These are phyloP conservation scores for Nigrospora oryzae DNA, from an alignment of 2,329 filamentous ascomycete genomes.

Conservation along the genomic window DNA sequence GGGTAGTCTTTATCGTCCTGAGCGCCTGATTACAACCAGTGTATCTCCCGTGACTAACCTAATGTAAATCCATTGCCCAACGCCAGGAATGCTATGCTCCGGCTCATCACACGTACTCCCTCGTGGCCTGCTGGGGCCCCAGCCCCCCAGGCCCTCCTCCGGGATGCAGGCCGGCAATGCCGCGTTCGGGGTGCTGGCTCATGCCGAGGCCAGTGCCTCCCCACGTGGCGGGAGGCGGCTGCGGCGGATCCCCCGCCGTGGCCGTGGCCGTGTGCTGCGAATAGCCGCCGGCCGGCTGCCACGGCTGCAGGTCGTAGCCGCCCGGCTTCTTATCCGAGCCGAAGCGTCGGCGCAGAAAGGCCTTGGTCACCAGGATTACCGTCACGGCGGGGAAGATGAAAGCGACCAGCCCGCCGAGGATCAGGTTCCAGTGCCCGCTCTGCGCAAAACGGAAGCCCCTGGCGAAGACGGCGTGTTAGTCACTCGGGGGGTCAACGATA, in stretches of 20 bases:
- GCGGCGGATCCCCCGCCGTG: not conserved
- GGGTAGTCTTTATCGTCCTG: not conserved
- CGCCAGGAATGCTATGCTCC: not conserved
- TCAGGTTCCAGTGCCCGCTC: slow-evolving; percentile 34
- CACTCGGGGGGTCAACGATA: not conserved
- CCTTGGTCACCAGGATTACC: slow-evolving; percentile 25
- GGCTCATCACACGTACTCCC: slow-evolving; percentile 3
- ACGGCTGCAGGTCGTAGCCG: slow-evolving; percentile 19
- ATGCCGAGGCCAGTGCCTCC: not conserved
- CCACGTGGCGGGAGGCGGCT: not conserved
- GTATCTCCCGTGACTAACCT: not conserved
- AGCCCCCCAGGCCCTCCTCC: not conserved
- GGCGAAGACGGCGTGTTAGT: slow-evolving; percentile 1
- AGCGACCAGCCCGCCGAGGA: slow-evolving; percentile 39
- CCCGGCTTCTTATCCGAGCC: slow-evolving; percentile 14
- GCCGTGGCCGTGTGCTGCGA: not conserved
- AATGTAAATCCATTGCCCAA: not conserved
- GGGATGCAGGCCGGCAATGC: not conserved
- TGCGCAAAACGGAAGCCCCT: slow-evolving; percentile 51
- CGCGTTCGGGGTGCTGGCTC: not conserved
- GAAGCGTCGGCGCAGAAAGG: slow-evolving; percentile 20
- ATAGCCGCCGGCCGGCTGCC: slow-evolving; percentile 2
- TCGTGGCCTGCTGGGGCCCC: slow-evolving; percentile 1
- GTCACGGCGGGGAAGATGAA: slow-evolving; percentile 30
- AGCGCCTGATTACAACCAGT: not conserved